Evolutionary conservation across 2,329 filamentous ascomycete genomes (phyloP).

Genomic region (Zopfia rhizophila): DNA sequence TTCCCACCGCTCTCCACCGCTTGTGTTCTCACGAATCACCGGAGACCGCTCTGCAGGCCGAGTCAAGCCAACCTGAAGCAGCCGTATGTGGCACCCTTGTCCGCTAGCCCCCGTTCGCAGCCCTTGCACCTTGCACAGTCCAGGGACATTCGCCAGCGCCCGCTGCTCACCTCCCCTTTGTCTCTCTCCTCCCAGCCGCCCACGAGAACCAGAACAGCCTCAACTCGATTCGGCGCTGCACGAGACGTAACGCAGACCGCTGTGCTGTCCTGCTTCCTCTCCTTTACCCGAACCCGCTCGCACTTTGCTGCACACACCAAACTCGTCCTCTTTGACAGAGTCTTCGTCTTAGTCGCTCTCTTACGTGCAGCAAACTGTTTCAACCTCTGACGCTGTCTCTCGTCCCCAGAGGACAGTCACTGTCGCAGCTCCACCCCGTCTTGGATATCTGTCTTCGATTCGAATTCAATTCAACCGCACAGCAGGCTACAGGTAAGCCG

Average conservation of each 20-base stretch:
- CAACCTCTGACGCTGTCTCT: constrained; percentile 15
- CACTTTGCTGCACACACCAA: constrained; percentile 15
- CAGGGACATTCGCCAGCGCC: constrained; percentile 2
- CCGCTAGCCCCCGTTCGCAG: background rate
- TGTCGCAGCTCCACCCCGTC: constrained; percentile 11
- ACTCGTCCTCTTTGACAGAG: constrained; percentile 51
- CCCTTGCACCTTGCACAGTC: constrained; percentile 4
- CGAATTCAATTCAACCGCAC: constrained; percentile 2
- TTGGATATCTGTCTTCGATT: constrained; percentile 23
- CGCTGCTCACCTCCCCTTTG: constrained; percentile 33
- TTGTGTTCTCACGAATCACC: too few relatives aligned
- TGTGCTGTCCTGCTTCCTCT: constrained; percentile 50
- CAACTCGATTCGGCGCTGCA: constrained; percentile 26
- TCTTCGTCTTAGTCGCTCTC: constrained; percentile 32
- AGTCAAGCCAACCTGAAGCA: too few relatives aligned
- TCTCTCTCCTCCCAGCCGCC: constrained; percentile 37
- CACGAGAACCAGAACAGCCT: constrained; percentile 44
- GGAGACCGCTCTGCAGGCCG: too few relatives aligned
- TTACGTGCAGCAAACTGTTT: constrained; percentile 26
- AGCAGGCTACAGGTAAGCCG: too few relatives aligned
- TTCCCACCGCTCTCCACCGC: too few relatives aligned
- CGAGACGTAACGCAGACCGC: constrained; percentile 39
- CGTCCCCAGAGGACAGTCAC: constrained; percentile 1
- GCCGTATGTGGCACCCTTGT: too few relatives aligned
- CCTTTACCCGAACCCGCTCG: constrained; percentile 32